phyloP scores from a whole-genome alignment of 306 rosid genomes.

The Clitoria ternatea region DNA sequence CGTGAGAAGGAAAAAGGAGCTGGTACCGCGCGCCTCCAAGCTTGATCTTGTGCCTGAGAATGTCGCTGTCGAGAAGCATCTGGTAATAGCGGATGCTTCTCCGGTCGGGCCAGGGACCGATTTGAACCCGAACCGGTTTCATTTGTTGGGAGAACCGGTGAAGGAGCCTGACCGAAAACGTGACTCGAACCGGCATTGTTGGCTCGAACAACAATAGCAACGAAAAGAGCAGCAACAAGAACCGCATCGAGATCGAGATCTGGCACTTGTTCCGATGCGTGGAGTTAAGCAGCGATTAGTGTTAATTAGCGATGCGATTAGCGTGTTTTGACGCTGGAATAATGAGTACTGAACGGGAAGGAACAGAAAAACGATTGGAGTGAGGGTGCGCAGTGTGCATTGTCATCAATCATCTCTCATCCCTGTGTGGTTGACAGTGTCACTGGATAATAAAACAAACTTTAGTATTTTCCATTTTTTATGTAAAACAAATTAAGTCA shows the following conservation, averaged over 20 bases:
- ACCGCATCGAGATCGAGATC: conserved; percentile 39
- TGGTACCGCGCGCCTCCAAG: conserved; percentile 49
- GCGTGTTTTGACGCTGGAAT: not conserved
- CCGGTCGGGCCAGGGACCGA: conserved; percentile 43
- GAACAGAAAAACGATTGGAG: not conserved
- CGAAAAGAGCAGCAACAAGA: conserved; percentile 19
- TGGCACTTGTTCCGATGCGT: not conserved
- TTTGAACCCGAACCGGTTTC: conserved; percentile 34
- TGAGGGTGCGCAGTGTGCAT: conserved; percentile 35
- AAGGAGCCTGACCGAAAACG: conserved; percentile 48
- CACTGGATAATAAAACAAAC: conserved; percentile 21
- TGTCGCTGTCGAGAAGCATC: conserved; percentile 53
- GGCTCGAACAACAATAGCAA: not conserved
- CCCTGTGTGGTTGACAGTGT: not conserved
- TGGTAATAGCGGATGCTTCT: conserved; percentile 44
- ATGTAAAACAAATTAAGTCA: no score
- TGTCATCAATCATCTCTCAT: not conserved
- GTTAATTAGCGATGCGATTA: not conserved
- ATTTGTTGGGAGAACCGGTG: conserved; percentile 78
- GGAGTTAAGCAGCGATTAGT: conserved; percentile 5
- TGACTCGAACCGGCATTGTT: conserved; percentile 30
- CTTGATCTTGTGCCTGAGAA: conserved; percentile 57
- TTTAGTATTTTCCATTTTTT: not conserved
- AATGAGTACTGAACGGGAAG: not conserved
- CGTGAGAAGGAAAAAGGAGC: conserved; percentile 69